Evolutionary conservation across 2,329 filamentous ascomycete species (phyloP).

Genomic region (Mariannaea sp.): DNA sequence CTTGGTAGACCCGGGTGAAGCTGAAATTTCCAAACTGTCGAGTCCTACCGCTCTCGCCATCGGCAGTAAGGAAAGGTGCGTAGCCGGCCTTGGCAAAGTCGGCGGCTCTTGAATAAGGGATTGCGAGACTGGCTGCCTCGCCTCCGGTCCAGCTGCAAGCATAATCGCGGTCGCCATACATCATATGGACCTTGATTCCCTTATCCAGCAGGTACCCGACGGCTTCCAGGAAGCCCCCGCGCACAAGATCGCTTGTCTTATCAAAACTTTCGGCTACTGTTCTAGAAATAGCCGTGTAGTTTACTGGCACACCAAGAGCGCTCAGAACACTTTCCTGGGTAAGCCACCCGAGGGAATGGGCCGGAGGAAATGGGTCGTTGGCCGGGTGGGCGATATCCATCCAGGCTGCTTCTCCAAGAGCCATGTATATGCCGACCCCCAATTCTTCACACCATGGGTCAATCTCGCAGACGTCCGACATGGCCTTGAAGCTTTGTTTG

Average conservation of each 20-base stretch:
- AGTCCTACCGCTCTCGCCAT: slow-evolving; percentile 67
- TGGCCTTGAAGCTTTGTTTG: background rate
- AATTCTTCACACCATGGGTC: slow-evolving; percentile 4
- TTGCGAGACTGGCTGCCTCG: slow-evolving; percentile 67
- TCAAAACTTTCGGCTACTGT: slow-evolving; percentile 59
- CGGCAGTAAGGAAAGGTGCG: slow-evolving; percentile 68
- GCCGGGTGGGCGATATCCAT: slow-evolving; percentile 65
- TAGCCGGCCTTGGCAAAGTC: slow-evolving; percentile 69
- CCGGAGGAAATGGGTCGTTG: slow-evolving; percentile 65
- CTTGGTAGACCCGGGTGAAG: slow-evolving; percentile 68
- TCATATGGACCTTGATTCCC: slow-evolving; percentile 70
- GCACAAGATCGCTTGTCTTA: slow-evolving; percentile 63
- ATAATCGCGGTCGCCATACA: slow-evolving; percentile 69
- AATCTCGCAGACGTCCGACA: slow-evolving; percentile 1
- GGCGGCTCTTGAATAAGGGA: slow-evolving; percentile 54
- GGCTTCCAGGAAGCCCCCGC: slow-evolving; percentile 53
- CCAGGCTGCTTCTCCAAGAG: slow-evolving; percentile 51
- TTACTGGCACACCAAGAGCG: slow-evolving; percentile 65
- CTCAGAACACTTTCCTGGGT: slow-evolving; percentile 60
- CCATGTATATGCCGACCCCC: slow-evolving; percentile 58
- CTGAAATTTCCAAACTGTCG: slow-evolving; percentile 76
- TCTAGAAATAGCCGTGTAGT: slow-evolving; percentile 54
- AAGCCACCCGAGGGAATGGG: slow-evolving; percentile 66
- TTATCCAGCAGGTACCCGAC: slow-evolving; percentile 63
- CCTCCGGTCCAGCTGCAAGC: slow-evolving; percentile 72